Evolutionary conservation across 2,329 filamentous ascomycete species (phyloP).

Genomic region (Aspergillus nomiae): DNA sequence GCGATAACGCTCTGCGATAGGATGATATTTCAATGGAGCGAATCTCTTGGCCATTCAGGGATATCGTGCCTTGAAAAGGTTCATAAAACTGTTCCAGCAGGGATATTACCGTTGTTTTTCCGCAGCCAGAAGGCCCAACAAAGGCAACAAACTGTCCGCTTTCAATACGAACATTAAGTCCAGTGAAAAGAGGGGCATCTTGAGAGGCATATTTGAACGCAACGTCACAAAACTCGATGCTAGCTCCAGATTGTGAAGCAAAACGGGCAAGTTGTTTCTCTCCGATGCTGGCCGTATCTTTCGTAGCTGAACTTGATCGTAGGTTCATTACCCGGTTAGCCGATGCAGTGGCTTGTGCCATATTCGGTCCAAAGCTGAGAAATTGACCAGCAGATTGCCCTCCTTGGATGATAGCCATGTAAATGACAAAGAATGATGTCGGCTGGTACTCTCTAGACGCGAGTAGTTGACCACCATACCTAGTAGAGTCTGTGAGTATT

Average conservation of each 20-base stretch:
- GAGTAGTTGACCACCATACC: constrained; percentile 66
- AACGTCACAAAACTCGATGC: constrained; percentile 34
- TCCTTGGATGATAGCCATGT: constrained; percentile 68
- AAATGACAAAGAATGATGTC: constrained; percentile 58
- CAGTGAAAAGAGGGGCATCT: constrained; percentile 31
- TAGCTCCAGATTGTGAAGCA: background rate
- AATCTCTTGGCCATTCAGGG: constrained; percentile 37
- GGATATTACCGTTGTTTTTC: constrained; percentile 68
- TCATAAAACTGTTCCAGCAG: constrained; percentile 71
- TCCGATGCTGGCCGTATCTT: background rate
- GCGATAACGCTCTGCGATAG: constrained; percentile 36
- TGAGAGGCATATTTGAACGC: constrained; percentile 41
- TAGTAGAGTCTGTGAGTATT: constrained; percentile 28
- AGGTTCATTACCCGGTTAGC: constrained; percentile 39
- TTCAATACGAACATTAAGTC: constrained; percentile 39
- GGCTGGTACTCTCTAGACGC: constrained; percentile 51
- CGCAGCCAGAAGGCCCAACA: constrained; percentile 61
- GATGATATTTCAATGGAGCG: constrained; percentile 26
- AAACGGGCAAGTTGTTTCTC: background rate
- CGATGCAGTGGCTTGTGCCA: constrained; percentile 42
- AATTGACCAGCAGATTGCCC: constrained; percentile 68
- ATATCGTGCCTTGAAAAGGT: constrained; percentile 47
- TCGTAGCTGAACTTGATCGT: constrained; percentile 13
- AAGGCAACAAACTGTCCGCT: constrained; percentile 57
- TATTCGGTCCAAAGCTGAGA: constrained; percentile 65